These are phyloP conservation scores for Verticillium nubilum DNA, from an alignment of 2,329 filamentous ascomycete species.

Conservation along the genomic window DNA sequence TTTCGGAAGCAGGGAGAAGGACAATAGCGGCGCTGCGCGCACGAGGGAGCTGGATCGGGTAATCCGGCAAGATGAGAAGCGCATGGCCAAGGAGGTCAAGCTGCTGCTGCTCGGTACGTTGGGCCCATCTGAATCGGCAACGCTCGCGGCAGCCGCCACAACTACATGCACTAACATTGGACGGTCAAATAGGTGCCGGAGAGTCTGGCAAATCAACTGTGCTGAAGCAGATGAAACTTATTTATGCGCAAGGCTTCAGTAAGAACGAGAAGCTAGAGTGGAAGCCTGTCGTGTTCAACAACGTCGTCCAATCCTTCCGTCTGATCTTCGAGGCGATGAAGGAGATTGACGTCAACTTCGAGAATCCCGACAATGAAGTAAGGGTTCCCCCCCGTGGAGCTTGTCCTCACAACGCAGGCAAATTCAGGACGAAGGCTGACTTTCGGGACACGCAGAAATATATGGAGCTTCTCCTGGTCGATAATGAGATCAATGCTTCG, in stretches of 20 bases:
- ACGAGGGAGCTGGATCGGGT: constrained; percentile 79
- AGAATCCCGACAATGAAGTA: constrained; percentile 74
- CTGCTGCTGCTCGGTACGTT: constrained; percentile 80
- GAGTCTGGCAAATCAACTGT: constrained; percentile 93
- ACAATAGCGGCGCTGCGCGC: constrained; percentile 44
- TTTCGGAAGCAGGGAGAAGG: constrained; percentile 52
- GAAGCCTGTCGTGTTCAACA: constrained; percentile 93
- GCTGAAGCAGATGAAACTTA: constrained; percentile 98
- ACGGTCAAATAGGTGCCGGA: constrained; percentile 65
- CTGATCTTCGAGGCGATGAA: constrained; percentile 88
- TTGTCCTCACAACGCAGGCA: constrained; percentile 1
- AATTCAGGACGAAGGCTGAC: neutral
- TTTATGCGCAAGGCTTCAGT: constrained; percentile 88
- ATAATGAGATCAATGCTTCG: constrained; percentile 76
- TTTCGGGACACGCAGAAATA: constrained; percentile 54
- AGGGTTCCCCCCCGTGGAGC: constrained; percentile 20
- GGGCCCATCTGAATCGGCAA: neutral
- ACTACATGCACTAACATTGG: neutral
- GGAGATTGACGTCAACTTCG: constrained; percentile 74
- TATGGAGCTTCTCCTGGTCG: constrained; percentile 70
- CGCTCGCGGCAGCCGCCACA: neutral
- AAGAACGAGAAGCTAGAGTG: constrained; percentile 87
- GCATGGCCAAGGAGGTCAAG: constrained; percentile 83
- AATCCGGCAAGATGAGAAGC: constrained; percentile 84
- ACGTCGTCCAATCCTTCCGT: constrained; percentile 87